Evolutionary conservation across 2,329 filamentous ascomycete species (phyloP).

Genomic region (Cordyceps javanica): DNA sequence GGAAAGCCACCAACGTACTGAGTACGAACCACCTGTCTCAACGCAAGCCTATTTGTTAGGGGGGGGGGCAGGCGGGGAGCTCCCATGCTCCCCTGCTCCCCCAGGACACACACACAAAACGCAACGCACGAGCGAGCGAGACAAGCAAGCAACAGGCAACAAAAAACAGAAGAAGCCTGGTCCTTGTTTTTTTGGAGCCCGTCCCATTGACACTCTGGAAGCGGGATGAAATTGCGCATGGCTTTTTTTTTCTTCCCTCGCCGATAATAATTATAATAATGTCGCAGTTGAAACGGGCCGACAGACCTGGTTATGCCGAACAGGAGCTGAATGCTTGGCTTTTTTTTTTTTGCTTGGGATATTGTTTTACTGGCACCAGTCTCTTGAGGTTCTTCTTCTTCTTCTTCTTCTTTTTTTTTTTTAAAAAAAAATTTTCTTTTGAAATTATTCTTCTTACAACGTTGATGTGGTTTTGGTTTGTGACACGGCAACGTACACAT

Average conservation of each 20-base stretch:
- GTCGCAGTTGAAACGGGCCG: constrained; percentile 6
- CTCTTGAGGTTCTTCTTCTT: too few relatives aligned
- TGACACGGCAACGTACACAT: too few relatives aligned
- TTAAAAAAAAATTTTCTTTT: too few relatives aligned
- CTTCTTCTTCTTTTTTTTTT: too few relatives aligned
- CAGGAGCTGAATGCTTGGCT: background rate
- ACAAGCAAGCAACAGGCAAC: background rate
- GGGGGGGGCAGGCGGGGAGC: too few relatives aligned
- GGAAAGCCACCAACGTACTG: background rate
- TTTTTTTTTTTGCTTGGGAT: too few relatives aligned
- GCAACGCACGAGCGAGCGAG: too few relatives aligned
- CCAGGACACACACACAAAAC: too few relatives aligned
- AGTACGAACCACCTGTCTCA: constrained; percentile 2
- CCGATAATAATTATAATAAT: background rate
- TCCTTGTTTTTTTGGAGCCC: background rate
- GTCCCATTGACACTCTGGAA: background rate
- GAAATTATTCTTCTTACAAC: too few relatives aligned
- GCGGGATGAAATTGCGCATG: constrained; percentile 3
- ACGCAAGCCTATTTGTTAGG: background rate
- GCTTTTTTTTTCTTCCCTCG: background rate
- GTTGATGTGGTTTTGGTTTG: too few relatives aligned
- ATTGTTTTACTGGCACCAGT: too few relatives aligned
- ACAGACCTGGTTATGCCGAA: background rate
- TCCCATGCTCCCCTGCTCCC: too few relatives aligned
- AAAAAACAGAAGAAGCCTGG: background rate